Conservation (phyloP, 1,284 basidiomycete species). For the Gomphus bonarii region DNA sequence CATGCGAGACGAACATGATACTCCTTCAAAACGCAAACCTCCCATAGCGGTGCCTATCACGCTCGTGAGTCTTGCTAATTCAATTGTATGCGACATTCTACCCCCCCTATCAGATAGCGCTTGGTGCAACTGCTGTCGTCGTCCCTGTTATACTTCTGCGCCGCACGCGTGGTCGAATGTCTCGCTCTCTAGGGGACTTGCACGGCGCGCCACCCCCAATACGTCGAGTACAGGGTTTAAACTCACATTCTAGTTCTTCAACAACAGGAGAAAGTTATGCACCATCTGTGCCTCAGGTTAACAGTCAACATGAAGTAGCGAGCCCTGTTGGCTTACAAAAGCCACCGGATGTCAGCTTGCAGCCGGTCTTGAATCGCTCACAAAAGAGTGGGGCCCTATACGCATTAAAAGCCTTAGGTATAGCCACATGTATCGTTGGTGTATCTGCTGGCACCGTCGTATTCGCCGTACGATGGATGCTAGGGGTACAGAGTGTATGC, state of each 20-base stretch:
- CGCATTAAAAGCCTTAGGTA: conserved; percentile 33
- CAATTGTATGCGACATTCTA: background rate
- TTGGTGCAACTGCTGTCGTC: conserved; percentile 5
- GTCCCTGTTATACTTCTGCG: conserved; percentile 5
- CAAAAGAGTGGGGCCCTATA: conserved; percentile 23
- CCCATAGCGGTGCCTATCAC: background rate
- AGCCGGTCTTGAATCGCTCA: background rate
- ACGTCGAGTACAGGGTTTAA: background rate
- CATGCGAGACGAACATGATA: background rate
- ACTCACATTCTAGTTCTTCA: background rate
- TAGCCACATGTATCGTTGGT: conserved; percentile 33
- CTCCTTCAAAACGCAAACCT: background rate
- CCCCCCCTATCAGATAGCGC: background rate
- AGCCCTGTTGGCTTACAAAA: background rate
- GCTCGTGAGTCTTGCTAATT: background rate
- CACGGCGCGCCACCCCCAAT: background rate
- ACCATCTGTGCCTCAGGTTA: background rate
- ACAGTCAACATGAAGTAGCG: background rate
- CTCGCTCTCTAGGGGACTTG: background rate
- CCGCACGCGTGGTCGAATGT: background rate
- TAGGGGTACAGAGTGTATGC: conserved; percentile 30
- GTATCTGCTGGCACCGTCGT: conserved; percentile 24
- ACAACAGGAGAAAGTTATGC: background rate
- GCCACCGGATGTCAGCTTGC: background rate
- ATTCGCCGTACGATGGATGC: conserved; percentile 27